Evolutionary conservation across 2,329 filamentous ascomycete species (phyloP).

Genomic region (Botryosphaeria dothidea): DNA sequence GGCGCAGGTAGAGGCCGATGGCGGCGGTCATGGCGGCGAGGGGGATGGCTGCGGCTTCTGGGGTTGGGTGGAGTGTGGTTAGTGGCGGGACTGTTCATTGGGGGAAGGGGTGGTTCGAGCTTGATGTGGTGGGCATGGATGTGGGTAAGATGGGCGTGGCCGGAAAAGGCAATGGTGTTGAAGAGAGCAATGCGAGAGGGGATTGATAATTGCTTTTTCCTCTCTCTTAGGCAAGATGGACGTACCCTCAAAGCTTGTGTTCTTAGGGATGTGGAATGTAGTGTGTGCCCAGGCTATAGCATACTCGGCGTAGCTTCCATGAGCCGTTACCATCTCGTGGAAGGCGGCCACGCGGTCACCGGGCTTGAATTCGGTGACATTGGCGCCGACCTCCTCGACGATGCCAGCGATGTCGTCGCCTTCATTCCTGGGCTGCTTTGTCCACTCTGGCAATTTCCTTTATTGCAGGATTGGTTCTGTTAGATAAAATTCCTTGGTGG

Average conservation of each 20-base stretch:
- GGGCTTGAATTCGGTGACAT: constrained; percentile 23
- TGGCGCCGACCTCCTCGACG: constrained; percentile 24
- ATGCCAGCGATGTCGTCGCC: constrained; percentile 25
- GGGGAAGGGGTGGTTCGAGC: too few species aligned
- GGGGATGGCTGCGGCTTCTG: constrained; percentile 58
- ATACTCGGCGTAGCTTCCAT: constrained; percentile 46
- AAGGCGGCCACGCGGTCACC: constrained; percentile 28
- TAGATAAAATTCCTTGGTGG: neutral
- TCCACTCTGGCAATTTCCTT: neutral
- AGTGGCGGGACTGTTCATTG: too few species aligned
- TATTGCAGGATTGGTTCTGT: neutral
- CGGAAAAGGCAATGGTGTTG: neutral
- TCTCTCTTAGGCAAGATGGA: neutral
- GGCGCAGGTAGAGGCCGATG: constrained; percentile 49
- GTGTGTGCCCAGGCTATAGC: constrained; percentile 43
- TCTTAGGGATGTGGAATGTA: constrained; percentile 45
- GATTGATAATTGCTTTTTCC: neutral
- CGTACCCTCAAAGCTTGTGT: constrained; percentile 35
- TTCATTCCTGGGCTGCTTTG: constrained; percentile 8
- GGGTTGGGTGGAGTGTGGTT: neutral
- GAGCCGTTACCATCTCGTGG: constrained; percentile 40
- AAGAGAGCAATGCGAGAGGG: neutral
- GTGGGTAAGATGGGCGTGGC: neutral
- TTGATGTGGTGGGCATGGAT: too few species aligned
- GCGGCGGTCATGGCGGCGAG: constrained; percentile 56